These are phyloP conservation scores for Penicillium sp. DNA, from an alignment of 2,329 filamentous ascomycete genomes.

Conservation along the genomic window DNA sequence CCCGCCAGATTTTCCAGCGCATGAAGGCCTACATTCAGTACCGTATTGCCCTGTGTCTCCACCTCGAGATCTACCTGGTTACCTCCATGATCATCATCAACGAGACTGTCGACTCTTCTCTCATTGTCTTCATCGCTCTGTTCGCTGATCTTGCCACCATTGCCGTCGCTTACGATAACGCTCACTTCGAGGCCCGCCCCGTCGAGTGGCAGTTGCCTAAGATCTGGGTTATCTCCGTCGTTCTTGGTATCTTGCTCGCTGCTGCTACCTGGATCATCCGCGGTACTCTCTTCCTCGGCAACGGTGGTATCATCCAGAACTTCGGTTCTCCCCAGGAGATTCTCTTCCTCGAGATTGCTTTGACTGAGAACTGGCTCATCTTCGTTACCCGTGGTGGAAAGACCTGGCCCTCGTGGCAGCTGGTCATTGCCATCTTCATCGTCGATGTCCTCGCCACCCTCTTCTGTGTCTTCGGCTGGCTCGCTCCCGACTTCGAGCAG, in stretches of 20 bases:
- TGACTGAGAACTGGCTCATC: conserved; percentile 95
- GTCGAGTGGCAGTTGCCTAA: conserved; percentile 79
- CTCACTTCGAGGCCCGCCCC: conserved; percentile 68
- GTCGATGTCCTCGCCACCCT: conserved; percentile 69
- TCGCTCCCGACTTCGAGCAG: conserved; percentile 51
- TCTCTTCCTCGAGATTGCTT: conserved; percentile 84
- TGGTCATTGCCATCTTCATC: conserved; percentile 65
- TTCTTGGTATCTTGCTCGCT: conserved; percentile 64
- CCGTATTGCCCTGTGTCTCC: conserved; percentile 70
- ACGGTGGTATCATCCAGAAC: conserved; percentile 71
- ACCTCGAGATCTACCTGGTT: conserved; percentile 72
- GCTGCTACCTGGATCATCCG: conserved; percentile 69
- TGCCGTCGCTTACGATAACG: conserved; percentile 74
- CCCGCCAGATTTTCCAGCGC: conserved; percentile 71
- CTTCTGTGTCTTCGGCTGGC: conserved; percentile 73
- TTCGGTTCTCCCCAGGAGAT: conserved; percentile 72
- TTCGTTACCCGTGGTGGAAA: conserved; percentile 86
- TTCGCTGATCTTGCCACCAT: conserved; percentile 78
- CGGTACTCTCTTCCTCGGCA: conserved; percentile 63
- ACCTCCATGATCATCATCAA: conserved; percentile 77
- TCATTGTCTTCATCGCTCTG: conserved; percentile 74
- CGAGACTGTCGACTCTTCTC: conserved; percentile 67
- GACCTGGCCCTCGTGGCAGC: conserved; percentile 71
- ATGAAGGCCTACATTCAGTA: conserved; percentile 77
- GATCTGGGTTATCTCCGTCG: conserved; percentile 66